Evolutionary conservation across 2,329 filamentous ascomycete species (phyloP).

Genomic region (Trichoderma hamatum): DNA sequence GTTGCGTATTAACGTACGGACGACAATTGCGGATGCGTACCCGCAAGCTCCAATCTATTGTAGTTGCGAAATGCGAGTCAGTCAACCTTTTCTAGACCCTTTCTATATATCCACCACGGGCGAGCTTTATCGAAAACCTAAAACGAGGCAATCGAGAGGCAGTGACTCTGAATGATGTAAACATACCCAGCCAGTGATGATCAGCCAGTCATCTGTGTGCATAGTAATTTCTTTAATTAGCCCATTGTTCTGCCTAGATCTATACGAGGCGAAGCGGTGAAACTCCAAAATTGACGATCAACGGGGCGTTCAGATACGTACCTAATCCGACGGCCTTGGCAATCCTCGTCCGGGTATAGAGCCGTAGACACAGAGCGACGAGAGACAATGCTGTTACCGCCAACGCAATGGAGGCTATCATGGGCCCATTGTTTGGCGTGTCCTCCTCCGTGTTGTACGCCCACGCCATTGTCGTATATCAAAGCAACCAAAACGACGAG

Average conservation of each 20-base stretch:
- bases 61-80: background rate
- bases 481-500: background rate
- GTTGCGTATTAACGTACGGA: conserved; percentile 38
- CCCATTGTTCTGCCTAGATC: background rate
- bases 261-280: background rate
- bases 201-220: conserved; percentile 30
- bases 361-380: conserved; percentile 37
- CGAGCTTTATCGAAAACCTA: background rate
- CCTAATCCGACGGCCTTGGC: conserved; percentile 40
- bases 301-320: conserved; percentile 10
- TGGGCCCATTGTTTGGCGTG: conserved; percentile 40
- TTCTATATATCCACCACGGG: background rate
- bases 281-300: background rate
- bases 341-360: conserved; percentile 41
- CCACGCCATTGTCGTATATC: conserved; percentile 39
- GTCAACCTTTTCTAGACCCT: background rate
- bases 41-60: conserved; percentile 39
- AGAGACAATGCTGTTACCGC: conserved; percentile 39
- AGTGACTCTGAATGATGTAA: background rate
- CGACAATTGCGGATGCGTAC: conserved; percentile 41
- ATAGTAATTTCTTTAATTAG: background rate
- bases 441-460: conserved; percentile 41
- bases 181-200: conserved; percentile 37
- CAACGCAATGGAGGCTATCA: conserved; percentile 37
- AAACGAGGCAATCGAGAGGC: background rate